Evolutionary conservation across 192 early-diverging fungal genomes (phyloP), one percentile per base, ranked within the genome.

Genomic region (Mortierella hygrophila): DNA sequence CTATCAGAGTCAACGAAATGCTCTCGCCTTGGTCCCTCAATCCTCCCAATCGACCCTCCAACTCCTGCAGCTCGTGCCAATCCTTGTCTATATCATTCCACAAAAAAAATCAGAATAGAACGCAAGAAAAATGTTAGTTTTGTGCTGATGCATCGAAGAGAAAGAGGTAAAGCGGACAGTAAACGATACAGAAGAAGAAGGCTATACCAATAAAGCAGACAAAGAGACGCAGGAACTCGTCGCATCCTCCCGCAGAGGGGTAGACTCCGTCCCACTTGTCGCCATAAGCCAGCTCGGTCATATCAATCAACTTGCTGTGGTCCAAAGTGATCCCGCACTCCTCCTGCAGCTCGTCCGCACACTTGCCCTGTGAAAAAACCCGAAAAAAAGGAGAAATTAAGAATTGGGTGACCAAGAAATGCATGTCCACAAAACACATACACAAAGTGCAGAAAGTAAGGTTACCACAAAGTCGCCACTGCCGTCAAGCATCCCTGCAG

Each of bases 401-500:
- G 32, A 18, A 21, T 44, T 6, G 2, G 0, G 35, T 37, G 65
- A 11, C 35, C 11, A 7, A 35, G 13, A 26, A 35, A 18, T 18
- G 32, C 35, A 20, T 68, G 32, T 7, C 4, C 15, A 21, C 65
- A 35, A 68, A 26, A 20, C 1, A 65, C 32, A 65, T 13, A 18
- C 32, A 37, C 29, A 29, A 32, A 75, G 11, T 40, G 55, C 29
- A 46, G 23, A 46, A 76, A n/a, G 46, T 42, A 26, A 35, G 71
- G 42, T 54, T 86, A 86, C 84, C 9, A 89, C 82, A 92, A 97
- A 97, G 81, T 91, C 89, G 26, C 93, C 93, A 38, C 89, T 91
- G 47, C 89, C 95, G 78, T 97, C 95, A 44, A 96, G 80, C 97
- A 98, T 98, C 11, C 89, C 86, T 1, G 97, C 97, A 1, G 97